Evolutionary conservation across 1,284 basidiomycete species (phyloP), one percentile per base, ranked within the genome.

Genomic region (Cryptococcus sp.): DNA sequence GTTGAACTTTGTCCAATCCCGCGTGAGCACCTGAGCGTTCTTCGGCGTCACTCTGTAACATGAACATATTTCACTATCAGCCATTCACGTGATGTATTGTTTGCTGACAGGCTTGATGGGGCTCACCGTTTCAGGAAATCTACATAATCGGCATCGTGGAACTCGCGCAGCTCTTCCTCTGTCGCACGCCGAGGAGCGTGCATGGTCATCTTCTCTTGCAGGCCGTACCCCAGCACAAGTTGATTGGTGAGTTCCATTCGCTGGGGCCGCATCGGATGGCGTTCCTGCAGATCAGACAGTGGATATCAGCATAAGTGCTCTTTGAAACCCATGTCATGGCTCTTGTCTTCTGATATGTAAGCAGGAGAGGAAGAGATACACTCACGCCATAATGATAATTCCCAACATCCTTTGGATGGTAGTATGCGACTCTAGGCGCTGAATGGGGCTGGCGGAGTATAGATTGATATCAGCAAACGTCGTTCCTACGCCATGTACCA

Each of bases 231-330:
- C 74, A 96, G 86, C 5, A 99, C 95, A 47, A 99, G 85, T 5
- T 93, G 88, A 70, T 99, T 99, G 7, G 95, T 98, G 50, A 99
- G 79, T 3, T 93, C 94, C 11, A 99, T 80, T 16, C 96, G 85
- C 64, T 97, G 93, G 1, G 95, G 95, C 74, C 98, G 96, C 95
- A 99, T 99, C 3, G 95, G 96, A 81, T 99, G 95, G 47, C 89
- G 84, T 84, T 97, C 93, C 90, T 94, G 74, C 23, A 22, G 8
- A 31, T 38, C 20, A 22, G 13, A 22, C 46, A 31, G 27, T n/a
- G 3, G 16, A 40, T 19, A 56, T 65, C 50, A 67, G 62, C 35
- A 15, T 41, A 55, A 38, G 20, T 3, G 51, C 39, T 45, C 57
- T 46, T 35, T 35, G 8, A 4, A 2, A 5, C 8, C 10, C 8